Evolutionary conservation across 257 asterid genomes (phyloP), one percentile per base, ranked within the genome.

Genomic region (Apocynum venetum): DNA sequence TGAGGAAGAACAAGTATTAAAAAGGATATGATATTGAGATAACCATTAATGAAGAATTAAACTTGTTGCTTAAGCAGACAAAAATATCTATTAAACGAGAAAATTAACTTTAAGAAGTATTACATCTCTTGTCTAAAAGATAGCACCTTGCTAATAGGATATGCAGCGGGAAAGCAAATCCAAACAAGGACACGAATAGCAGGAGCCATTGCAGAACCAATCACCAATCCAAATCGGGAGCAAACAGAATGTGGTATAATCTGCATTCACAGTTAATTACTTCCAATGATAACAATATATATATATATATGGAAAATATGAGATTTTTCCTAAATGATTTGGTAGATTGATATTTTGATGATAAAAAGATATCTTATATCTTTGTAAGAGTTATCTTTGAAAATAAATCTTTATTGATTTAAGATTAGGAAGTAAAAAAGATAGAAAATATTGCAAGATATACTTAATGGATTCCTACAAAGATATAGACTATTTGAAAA

Each of bases 111-210:
- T 8, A 14, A 63, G 35, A 49, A 25, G 17, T 14, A 44, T 25
- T 41, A 13, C 48, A 13, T 17, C 2, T 35, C 19, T 19, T 57
- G 51, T 47, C 11, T 59, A 65, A 52, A 8, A 46, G 14, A 31
- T 1, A 20, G 60, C 47, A 90, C 96, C 96, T 91, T 92, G 85
- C 97, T 92, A 20, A 91, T 88, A 40, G 97, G 97, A 82, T 87
- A 92, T 31, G 96, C 80, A 72, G 84, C 51, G 25, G 96, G 96
- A 79, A 89, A 92, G 77, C 83, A 85, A 46, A 90, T 75, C 80
- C 91, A 80, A 44, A 89, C 88, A 1, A 92, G 90, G 64, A 86
- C 53, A 10, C 79, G 85, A 80, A 92, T 91, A 8, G 88, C 71
- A 48, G 85, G 76, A n/a, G 93, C 88, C 75, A 90, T 79, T 71